Evolutionary conservation across 2,329 filamentous ascomycete genomes (phyloP), one percentile per base, ranked within the genome.

Genomic region (Domatiomyces catenatus): DNA sequence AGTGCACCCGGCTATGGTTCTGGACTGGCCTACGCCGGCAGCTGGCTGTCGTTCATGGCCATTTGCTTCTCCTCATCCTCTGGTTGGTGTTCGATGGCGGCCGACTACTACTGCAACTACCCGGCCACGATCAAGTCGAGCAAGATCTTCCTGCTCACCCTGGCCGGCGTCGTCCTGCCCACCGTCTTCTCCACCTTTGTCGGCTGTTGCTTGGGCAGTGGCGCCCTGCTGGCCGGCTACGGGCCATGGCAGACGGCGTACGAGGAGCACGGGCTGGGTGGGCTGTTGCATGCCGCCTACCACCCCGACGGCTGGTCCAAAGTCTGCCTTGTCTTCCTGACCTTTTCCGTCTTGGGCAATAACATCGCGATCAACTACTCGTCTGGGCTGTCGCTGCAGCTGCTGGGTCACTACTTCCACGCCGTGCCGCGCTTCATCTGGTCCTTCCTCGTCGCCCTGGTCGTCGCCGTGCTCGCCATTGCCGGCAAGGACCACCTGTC

Each of bases 381-480:
- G 47, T 66, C 66, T 17, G 70, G 69, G 1, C 63, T 73, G 10
- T 67, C 66, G 18, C 66, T 70, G 54, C 69, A 72, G 61, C 67
- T 72, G 57, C 69, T 75, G 56, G 67, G 69, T 22, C 66, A 69
- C 49, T 68, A 68, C 22, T 68, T 70, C 39, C 70, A 72, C n/a
- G 73, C 71, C 15, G 71, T 76, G 42, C 76, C 72, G 22, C 73
- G 70, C 45, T 69, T 71, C 54, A 63, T 73, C 55, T 73, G 70
- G 70, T 69, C 68, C 5, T 50, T 71, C 28, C 39, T 69, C 2
- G 68, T 68, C 55, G 70, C 70, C 46, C 63, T 67, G 19, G 66
- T 68, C 3, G 67, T 70, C 47, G 61, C 70, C 15, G 66, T 67
- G 20, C 62, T 72, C 17, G 68, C 69, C 2, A 63, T 72, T 15